Evolutionary conservation across 345 rosid genomes (phyloP).

Genomic region (Eucalyptus victrix): DNA sequence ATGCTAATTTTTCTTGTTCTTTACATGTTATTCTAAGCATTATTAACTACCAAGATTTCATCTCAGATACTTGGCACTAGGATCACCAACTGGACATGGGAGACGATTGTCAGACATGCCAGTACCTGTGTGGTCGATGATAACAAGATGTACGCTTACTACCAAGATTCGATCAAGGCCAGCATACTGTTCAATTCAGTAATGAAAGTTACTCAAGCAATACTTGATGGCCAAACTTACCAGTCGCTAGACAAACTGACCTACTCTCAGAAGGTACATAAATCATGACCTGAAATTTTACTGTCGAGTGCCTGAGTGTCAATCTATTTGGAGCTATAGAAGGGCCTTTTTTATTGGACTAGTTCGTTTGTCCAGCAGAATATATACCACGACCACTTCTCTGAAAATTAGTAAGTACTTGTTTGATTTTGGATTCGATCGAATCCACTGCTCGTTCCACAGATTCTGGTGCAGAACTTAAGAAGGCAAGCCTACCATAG

Average conservation of each 20-base stretch:
- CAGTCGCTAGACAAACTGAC: slow-evolving; percentile 13
- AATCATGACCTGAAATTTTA: neutral
- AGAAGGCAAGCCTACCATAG: slow-evolving; percentile 42
- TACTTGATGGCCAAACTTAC: slow-evolving; percentile 10
- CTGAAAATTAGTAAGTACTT: neutral
- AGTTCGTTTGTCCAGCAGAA: neutral
- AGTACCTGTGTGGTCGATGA: slow-evolving; percentile 35
- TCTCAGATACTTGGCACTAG: slow-evolving; percentile 32
- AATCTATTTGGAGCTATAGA: neutral
- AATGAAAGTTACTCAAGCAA: slow-evolving; percentile 26
- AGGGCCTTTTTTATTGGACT: neutral
- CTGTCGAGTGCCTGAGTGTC: neutral
- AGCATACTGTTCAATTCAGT: slow-evolving; percentile 39
- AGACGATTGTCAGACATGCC: slow-evolving; percentile 52
- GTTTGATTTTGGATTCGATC: neutral
- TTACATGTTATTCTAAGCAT: neutral
- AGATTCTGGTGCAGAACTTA: slow-evolving; percentile 26
- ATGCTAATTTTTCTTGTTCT: neutral
- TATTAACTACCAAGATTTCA: neutral
- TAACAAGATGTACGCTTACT: slow-evolving; percentile 25
- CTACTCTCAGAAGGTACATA: slow-evolving; percentile 21
- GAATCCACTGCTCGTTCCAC: neutral
- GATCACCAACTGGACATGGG: slow-evolving; percentile 40
- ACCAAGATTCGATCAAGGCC: slow-evolving; percentile 1
- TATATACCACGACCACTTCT: neutral